Conservation (phyloP, 2,329 filamentous ascomycete species). For the Apiospora aurea region DNA sequence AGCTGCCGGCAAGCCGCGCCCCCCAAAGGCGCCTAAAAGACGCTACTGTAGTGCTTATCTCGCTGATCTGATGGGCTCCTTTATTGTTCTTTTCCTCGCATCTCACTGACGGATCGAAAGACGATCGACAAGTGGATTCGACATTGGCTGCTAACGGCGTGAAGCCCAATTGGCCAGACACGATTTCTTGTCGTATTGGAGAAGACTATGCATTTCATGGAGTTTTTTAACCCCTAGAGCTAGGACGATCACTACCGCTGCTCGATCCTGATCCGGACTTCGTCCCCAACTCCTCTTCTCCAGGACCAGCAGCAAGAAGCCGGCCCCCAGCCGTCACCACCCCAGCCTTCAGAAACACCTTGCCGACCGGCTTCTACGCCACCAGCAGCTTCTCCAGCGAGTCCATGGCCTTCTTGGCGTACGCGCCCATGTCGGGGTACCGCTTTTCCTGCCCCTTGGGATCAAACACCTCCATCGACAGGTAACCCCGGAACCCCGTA, state of each 20-base stretch:
- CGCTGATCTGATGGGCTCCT: not conserved
- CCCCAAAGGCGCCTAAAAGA: not conserved
- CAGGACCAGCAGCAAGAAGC: not conserved
- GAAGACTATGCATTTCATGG: not conserved
- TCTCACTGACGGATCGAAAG: not conserved
- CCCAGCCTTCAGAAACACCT: not conserved
- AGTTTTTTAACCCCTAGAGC: not conserved
- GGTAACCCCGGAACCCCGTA: conserved; percentile 72
- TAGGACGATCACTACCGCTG: not conserved
- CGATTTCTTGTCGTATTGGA: too few species aligned
- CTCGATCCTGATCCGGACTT: not conserved
- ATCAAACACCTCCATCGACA: conserved; percentile 77
- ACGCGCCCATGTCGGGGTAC: conserved; percentile 50
- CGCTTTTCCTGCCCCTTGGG: conserved; percentile 57
- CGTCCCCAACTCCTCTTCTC: too few species aligned
- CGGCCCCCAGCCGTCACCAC: not conserved
- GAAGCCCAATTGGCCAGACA: not conserved
- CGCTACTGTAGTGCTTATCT: not conserved
- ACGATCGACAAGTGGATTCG: not conserved
- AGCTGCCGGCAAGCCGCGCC: not conserved
- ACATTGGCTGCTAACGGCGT: not conserved
- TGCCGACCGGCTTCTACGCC: not conserved
- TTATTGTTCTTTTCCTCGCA: too few species aligned
- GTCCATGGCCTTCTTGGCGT: conserved; percentile 58
- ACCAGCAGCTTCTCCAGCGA: conserved; percentile 49